Conservation (phyloP, 108 stramenopile genomes). For the Cyclotella distinguenda region DNA sequence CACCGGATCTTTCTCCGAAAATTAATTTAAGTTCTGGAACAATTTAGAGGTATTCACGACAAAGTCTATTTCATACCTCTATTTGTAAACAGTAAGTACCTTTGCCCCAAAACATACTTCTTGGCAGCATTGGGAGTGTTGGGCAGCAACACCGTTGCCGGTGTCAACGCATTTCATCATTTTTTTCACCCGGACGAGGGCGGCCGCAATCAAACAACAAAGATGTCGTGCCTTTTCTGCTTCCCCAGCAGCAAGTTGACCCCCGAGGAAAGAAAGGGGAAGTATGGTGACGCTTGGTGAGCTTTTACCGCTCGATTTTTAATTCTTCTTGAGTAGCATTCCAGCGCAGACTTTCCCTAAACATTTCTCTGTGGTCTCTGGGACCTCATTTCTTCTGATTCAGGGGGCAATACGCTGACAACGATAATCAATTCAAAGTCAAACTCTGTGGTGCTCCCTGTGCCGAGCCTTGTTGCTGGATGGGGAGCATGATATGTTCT, state of each 20-base stretch:
- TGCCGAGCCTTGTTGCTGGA: constrained; percentile 60
- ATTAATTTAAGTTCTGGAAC: too few relatives aligned
- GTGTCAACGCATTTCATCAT: too few relatives aligned
- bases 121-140: too few relatives aligned
- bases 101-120: too few relatives aligned
- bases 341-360: not conserved
- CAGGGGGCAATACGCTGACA: constrained; percentile 52
- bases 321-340: too few relatives aligned
- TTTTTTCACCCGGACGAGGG: too few relatives aligned
- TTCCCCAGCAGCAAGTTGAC: constrained; percentile 57
- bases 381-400: not conserved
- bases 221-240: constrained; percentile 61
- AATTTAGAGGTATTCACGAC: too few relatives aligned
- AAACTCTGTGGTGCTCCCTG: constrained; percentile 67
- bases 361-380: not conserved
- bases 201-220: too few relatives aligned
- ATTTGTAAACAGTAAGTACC: too few relatives aligned
- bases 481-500: constrained; percentile 55
- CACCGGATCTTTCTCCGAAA: too few relatives aligned
- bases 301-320: not conserved
- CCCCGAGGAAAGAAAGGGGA: constrained; percentile 56
- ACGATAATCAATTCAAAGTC: constrained; percentile 57
- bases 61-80: too few relatives aligned
- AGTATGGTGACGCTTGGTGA: constrained; percentile 56
- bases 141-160: too few relatives aligned